Evolutionary conservation across 305 asterid genomes (phyloP).

Genomic region (Fraxinus velutina): DNA sequence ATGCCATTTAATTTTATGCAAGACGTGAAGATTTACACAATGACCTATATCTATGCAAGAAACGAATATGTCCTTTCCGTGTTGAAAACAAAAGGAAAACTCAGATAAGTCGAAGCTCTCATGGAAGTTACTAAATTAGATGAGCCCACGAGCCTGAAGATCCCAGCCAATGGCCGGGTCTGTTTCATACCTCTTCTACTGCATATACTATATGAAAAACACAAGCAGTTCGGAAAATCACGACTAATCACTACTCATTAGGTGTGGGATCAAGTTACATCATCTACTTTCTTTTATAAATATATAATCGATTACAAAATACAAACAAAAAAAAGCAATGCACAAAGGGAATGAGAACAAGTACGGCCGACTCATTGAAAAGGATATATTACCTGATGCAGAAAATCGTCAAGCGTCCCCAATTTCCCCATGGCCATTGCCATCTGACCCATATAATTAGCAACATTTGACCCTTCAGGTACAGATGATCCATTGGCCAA

Average conservation of each 20-base stretch:
- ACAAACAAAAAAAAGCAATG: neutral
- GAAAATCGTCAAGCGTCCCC: constrained; percentile 82
- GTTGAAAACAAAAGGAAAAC: neutral
- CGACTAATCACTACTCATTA: neutral
- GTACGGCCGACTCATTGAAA: neutral
- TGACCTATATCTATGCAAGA: neutral
- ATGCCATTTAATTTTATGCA: neutral
- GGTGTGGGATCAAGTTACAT: neutral
- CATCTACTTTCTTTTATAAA: neutral
- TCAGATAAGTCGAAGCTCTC: neutral
- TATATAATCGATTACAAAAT: neutral
- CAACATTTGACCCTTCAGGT: constrained; percentile 39
- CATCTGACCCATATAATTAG: constrained; percentile 89
- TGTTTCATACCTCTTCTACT: neutral
- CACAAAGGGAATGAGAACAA: neutral
- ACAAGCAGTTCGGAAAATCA: neutral
- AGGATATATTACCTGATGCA: constrained; percentile 58
- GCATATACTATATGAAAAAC: neutral
- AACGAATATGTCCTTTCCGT: neutral
- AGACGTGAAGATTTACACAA: neutral
- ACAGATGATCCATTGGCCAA: constrained; percentile 50
- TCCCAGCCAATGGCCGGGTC: neutral
- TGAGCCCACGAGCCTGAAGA: neutral
- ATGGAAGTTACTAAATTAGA: neutral
- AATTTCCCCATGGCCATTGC: constrained; percentile 98